Conservation (phyloP, 371 early-diverging fungal genomes). For the Parasitella parasitica region DNA sequence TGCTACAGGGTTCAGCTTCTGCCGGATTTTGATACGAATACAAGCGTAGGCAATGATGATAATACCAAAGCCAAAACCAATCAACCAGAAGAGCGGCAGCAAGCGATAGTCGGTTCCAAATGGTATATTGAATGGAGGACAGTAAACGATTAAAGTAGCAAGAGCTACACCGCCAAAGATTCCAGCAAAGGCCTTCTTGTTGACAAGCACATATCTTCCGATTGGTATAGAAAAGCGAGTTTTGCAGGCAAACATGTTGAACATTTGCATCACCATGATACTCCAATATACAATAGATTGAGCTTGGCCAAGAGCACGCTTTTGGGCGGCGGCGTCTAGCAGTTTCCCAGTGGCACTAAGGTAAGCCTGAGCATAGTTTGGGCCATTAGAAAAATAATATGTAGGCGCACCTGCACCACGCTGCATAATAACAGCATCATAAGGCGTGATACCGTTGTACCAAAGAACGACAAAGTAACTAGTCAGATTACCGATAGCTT, state of each 20-base stretch:
- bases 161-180: constrained; percentile 64
- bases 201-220: constrained; percentile 80
- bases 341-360: constrained; percentile 34
- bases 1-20: constrained; percentile 57
- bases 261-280: constrained; percentile 84
- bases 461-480: constrained; percentile 76
- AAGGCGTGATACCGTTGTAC: constrained; percentile 53
- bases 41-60: constrained; percentile 75
- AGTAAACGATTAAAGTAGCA: constrained; percentile 73
- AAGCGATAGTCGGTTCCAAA: constrained; percentile 67
- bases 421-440: constrained; percentile 57
- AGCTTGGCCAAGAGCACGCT: constrained; percentile 59
- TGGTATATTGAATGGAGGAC: constrained; percentile 74
- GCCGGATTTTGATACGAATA: constrained; percentile 59
- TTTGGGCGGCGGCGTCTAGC: constrained; percentile 51
- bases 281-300: constrained; percentile 80
- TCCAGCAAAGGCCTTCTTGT: constrained; percentile 68
- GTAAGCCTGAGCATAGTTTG: constrained; percentile 45
- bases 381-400: constrained; percentile 47
- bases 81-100: constrained; percentile 74
- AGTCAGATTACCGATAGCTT: constrained; percentile 69
- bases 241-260: constrained; percentile 94
- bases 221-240: constrained; percentile 59
- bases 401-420: constrained; percentile 32
- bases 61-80: constrained; percentile 77